Evolutionary conservation across 2,329 filamentous ascomycete species (phyloP), one percentile per base, ranked within the genome.

Genomic region (Phialophora tarda): DNA sequence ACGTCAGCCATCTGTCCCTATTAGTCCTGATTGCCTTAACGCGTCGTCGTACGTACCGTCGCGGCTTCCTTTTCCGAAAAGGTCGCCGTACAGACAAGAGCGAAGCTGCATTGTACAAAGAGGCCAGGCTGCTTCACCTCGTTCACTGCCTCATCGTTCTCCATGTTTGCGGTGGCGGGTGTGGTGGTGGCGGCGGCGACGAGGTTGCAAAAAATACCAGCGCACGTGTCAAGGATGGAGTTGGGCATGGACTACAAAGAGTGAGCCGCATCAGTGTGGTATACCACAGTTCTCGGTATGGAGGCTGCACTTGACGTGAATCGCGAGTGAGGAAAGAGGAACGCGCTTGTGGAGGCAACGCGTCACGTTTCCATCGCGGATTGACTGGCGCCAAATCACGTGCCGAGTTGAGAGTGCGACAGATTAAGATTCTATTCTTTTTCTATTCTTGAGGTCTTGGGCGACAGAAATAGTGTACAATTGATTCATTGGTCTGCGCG

Each of bases 31-130:
- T 41, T 6, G 10, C 21, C 3, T 14, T n/a, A 70, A 62, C 28
- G 44, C 59, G 62, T 8, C 57, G 14, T 41, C 23, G 23, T 17
- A 56, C 75, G 53, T 74, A 83, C 82, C 75, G 81, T 75, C 51
- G 78, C 74, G 14, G 79, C 80, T 21, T 75, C 66, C 51, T 80
- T 77, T n/a, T 75, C 70, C 21, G 73, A 67, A 2, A 83, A 74
- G n/a, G 75, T 72, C 17, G 77, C 77, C 7, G 79, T 80, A 70
- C 77, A 77, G 54, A 84, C 74, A 50, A 84, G 79, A 66, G 80
- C 81, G 68, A 83, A 76, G 58, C 76, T 77, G 71, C 80, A 80
- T 68, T 82, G 79, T 17, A 77, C 75, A 66, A 84, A 83, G 61
- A 83, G 76, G 38, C 63, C 67, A 11, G 26, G 24, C 41, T 58